These are phyloP conservation scores for Beauveria australis DNA, from an alignment of 2,329 filamentous ascomycete genomes.

Conservation along the genomic window DNA sequence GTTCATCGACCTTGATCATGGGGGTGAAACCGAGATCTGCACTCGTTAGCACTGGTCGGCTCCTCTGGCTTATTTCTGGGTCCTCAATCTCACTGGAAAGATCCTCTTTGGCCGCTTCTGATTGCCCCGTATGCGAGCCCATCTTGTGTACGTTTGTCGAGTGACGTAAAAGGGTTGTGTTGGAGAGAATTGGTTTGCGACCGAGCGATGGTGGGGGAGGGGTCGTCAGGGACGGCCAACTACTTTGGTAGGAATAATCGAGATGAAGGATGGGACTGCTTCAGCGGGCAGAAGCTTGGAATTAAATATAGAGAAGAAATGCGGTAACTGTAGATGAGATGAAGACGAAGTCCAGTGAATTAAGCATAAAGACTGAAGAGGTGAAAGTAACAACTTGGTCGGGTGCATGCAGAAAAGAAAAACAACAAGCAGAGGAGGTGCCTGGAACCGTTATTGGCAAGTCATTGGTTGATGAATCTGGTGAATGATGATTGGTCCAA, in stretches of 20 bases:
- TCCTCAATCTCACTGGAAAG: constrained; percentile 18
- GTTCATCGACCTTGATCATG: constrained; percentile 31
- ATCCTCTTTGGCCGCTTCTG: constrained; percentile 15
- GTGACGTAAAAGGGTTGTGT: neutral
- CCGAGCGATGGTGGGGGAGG: constrained; percentile 9
- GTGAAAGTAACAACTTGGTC: too few relatives aligned
- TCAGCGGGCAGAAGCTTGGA: neutral
- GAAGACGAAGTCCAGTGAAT: neutral
- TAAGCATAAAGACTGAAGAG: neutral
- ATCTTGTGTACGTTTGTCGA: constrained; percentile 14
- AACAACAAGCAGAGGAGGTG: neutral
- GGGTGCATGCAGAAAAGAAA: neutral
- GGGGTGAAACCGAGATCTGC: constrained; percentile 28
- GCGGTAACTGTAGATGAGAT: neutral
- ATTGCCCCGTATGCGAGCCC: constrained; percentile 21
- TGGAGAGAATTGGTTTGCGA: neutral
- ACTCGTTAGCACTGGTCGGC: neutral
- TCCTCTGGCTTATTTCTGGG: neutral
- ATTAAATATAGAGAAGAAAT: neutral
- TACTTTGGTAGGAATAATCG: neutral
- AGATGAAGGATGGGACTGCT: neutral
- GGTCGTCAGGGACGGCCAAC: neutral
- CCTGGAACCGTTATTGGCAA: neutral
- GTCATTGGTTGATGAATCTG: neutral
- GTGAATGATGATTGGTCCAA: neutral